These are phyloP conservation scores for Phlegmacium glaucopus DNA, from an alignment of 768 basidiomycete genomes.

Conservation along the genomic window DNA sequence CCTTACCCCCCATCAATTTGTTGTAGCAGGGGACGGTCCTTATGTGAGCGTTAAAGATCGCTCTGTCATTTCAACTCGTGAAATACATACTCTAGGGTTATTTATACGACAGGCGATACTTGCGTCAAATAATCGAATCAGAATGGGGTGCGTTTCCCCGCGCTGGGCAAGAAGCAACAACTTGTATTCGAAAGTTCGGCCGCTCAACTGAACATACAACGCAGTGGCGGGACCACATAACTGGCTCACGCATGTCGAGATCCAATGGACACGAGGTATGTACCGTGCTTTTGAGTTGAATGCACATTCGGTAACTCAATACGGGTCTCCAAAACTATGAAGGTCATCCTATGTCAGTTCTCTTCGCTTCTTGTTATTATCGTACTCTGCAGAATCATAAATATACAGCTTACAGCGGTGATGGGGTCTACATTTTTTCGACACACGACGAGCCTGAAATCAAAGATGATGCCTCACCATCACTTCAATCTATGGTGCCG, in stretches of 20 bases:
- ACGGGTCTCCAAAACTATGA: not conserved
- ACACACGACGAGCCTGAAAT: slow-evolving; percentile 56
- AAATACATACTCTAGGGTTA: slow-evolving; percentile 49
- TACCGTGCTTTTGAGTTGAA: not conserved
- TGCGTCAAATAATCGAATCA: slow-evolving; percentile 53
- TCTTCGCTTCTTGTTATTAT: not conserved
- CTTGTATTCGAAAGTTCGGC: slow-evolving; percentile 82
- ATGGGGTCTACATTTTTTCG: slow-evolving; percentile 72
- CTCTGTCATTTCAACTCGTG: not conserved
- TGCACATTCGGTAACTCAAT: not conserved
- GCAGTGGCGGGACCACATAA: slow-evolving; percentile 56
- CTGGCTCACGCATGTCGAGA: slow-evolving; percentile 68
- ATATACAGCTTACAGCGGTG: slow-evolving; percentile 64
- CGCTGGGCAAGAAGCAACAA: slow-evolving; percentile 49
- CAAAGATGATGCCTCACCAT: slow-evolving; percentile 15
- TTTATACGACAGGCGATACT: slow-evolving; percentile 79
- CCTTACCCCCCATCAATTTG: slow-evolving; percentile 78
- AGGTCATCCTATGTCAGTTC: slow-evolving; percentile 65
- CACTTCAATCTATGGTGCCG: slow-evolving; percentile 27
- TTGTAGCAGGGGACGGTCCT: slow-evolving; percentile 79
- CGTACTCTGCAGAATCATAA: slow-evolving; percentile 1
- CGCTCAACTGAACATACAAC: slow-evolving; percentile 23
- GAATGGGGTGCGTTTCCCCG: slow-evolving; percentile 67
- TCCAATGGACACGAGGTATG: slow-evolving; percentile 74
- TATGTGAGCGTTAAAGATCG: slow-evolving; percentile 47